Percentiles rank a stretch among this genome's conserved stretches.
These are phyloP conservation scores for Paraphysoderma sedebokerense DNA, from an alignment of 371 early-diverging fungal species.

Conservation along the genomic window DNA sequence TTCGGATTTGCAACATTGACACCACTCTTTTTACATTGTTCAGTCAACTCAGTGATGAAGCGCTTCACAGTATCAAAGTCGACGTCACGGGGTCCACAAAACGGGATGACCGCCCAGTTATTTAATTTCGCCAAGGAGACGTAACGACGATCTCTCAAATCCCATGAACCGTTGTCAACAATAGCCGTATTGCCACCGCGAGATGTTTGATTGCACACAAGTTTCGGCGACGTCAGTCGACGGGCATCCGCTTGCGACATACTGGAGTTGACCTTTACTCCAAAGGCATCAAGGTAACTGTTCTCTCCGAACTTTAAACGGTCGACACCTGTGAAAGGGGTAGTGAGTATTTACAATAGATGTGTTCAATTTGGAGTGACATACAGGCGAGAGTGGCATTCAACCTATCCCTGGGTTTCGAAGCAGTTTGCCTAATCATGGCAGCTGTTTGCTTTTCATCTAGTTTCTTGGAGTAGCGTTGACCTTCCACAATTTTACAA, in stretches of 20 bases:
- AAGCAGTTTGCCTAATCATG: not conserved
- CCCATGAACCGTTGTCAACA: conserved; percentile 1
- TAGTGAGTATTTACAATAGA: too few relatives aligned
- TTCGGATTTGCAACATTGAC: too few relatives aligned
- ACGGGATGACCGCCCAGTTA: too few relatives aligned
- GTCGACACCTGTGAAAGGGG: too few relatives aligned
- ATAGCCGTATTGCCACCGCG: not conserved
- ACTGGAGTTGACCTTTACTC: conserved; percentile 4
- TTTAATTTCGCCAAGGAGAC: not conserved
- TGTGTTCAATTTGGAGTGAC: not conserved
- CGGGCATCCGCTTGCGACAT: conserved; percentile 1
- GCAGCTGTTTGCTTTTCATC: conserved; percentile 13
- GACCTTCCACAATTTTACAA: conserved; percentile 26
- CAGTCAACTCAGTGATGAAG: too few relatives aligned
- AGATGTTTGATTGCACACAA: too few relatives aligned
- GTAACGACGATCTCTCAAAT: conserved; percentile 3
- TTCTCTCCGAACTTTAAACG: conserved; percentile 31
- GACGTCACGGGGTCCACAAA: too few relatives aligned
- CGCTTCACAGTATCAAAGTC: too few relatives aligned
- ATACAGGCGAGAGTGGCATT: too few relatives aligned
- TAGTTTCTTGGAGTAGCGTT: conserved; percentile 23
- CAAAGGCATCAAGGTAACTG: conserved; percentile 37
- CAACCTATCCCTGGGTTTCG: not conserved
- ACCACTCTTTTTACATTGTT: too few relatives aligned
- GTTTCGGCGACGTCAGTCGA: not conserved